A percentile compares a stretch with the other conserved stretches of the same genome.
phyloP scores from a whole-genome alignment of 2,329 filamentous ascomycete species.

The Ceratocystiopsis sp. region DNA sequence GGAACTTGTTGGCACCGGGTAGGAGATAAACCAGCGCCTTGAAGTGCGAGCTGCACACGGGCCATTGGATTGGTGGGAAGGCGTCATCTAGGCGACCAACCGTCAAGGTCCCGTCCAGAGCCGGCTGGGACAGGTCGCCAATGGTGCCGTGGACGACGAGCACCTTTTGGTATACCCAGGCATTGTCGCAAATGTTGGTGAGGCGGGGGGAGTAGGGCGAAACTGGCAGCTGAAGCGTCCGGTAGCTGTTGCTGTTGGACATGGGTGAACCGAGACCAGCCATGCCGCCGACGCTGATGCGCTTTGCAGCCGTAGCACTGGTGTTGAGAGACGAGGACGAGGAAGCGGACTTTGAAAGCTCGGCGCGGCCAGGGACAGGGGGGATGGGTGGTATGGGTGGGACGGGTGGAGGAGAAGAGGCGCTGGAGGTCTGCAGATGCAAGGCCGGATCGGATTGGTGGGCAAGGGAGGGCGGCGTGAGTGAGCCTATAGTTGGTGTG shows the following conservation, averaged over 20 bases:
- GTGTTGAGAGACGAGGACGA: conserved; percentile 11
- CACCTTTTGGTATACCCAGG: conserved; percentile 87
- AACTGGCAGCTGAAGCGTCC: conserved; percentile 36
- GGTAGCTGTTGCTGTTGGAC: conserved; percentile 35
- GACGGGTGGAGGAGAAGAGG: conserved; percentile 15
- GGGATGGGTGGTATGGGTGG: conserved; percentile 18
- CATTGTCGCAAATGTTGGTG: conserved; percentile 60
- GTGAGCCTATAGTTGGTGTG: conserved; percentile 48
- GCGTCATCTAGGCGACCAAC: conserved; percentile 69
- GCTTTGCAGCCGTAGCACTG: conserved; percentile 16
- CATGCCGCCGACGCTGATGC: conserved; percentile 49
- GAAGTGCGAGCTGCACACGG: conserved; percentile 76
- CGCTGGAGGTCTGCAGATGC: conserved; percentile 28
- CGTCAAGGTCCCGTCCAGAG: conserved; percentile 62
- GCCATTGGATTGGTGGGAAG: conserved; percentile 74
- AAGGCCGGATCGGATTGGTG: conserved; percentile 49
- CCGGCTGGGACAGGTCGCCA: conserved; percentile 49
- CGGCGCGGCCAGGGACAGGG: conserved; percentile 12
- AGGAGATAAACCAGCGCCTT: conserved; percentile 83
- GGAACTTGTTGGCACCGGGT: conserved; percentile 74
- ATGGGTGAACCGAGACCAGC: conserved; percentile 40
- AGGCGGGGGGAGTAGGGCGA: conserved; percentile 72
- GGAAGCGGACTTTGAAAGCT: too few relatives aligned
- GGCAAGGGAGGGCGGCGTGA: conserved; percentile 59
- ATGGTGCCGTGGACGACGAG: conserved; percentile 68